phyloP scores from a whole-genome alignment of 192 early-diverging fungal genomes.

The Nowakowskiella sp. region DNA sequence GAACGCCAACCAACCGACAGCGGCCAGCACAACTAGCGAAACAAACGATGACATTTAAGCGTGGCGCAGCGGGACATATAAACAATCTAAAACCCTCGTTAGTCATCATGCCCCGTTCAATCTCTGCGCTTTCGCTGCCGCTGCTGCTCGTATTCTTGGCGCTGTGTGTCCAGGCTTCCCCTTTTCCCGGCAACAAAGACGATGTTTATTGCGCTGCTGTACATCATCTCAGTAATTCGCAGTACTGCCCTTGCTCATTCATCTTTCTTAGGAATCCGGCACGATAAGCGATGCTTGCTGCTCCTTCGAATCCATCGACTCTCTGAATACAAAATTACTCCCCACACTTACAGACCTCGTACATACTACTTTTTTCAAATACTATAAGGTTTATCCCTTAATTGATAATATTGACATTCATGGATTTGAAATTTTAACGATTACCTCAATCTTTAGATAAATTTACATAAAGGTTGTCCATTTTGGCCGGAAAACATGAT shows the following conservation, averaged over 20 bases:
- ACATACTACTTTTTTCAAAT: conserved; percentile 79
- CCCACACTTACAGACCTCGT: conserved; percentile 68
- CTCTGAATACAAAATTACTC: conserved; percentile 64
- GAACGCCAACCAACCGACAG: too few relatives aligned
- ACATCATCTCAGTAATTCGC: not conserved
- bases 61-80: too few relatives aligned
- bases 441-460: conserved; percentile 41
- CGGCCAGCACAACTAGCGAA: too few relatives aligned
- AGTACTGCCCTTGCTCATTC: not conserved
- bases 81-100: too few relatives aligned
- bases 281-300: conserved; percentile 57
- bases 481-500: conserved; percentile 82
- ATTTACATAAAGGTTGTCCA: conserved; percentile 79
- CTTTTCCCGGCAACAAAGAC: not conserved
- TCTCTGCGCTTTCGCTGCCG: too few relatives aligned
- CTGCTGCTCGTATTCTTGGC: not conserved
- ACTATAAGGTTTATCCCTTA: conserved; percentile 63
- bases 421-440: not conserved
- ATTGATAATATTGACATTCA: not conserved
- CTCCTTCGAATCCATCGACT: conserved; percentile 65
- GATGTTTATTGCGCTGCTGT: not conserved
- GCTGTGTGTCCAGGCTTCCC: not conserved
- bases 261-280: conserved; percentile 36
- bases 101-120: too few relatives aligned
- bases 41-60: too few relatives aligned